These are phyloP conservation scores for Xylaria arbuscula DNA, from an alignment of 2,329 filamentous ascomycete genomes.

Conservation along the genomic window DNA sequence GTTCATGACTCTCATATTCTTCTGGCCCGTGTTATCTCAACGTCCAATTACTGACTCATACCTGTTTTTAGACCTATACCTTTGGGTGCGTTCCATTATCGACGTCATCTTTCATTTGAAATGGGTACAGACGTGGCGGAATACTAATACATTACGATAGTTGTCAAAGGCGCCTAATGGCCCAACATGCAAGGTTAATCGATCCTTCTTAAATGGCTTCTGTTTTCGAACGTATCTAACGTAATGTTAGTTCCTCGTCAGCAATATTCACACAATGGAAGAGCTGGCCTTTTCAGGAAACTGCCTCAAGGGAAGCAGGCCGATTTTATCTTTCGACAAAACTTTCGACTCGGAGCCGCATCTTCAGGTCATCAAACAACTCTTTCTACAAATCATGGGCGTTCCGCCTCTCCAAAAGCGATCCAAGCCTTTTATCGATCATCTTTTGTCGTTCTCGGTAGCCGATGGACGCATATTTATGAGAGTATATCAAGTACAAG, in stretches of 20 bases:
- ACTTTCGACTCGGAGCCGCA: constrained; percentile 86
- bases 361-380: constrained; percentile 85
- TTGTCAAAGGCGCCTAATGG: constrained; percentile 83
- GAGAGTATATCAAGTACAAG: constrained; percentile 84
- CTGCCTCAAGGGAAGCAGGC: constrained; percentile 91
- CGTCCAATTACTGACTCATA: constrained; percentile 9
- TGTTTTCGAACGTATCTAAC: constrained; percentile 13
- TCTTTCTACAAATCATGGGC: constrained; percentile 90
- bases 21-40: neutral
- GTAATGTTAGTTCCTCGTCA: constrained; percentile 71
- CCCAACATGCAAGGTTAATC: constrained; percentile 54
- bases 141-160: constrained; percentile 27
- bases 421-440: constrained; percentile 95
- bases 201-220: neutral
- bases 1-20: neutral
- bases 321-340: constrained; percentile 90
- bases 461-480: constrained; percentile 97
- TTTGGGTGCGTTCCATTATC: constrained; percentile 71
- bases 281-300: constrained; percentile 97
- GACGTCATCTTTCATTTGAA: neutral
- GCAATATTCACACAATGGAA: constrained; percentile 64
- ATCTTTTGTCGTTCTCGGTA: constrained; percentile 91
- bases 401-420: constrained; percentile 90
- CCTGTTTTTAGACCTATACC: constrained; percentile 76
- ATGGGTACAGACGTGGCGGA: neutral